These are phyloP conservation scores for Wickerhamomyces hampshirensis DNA, from an alignment of 805 yeast genomes.

Conservation along the genomic window DNA sequence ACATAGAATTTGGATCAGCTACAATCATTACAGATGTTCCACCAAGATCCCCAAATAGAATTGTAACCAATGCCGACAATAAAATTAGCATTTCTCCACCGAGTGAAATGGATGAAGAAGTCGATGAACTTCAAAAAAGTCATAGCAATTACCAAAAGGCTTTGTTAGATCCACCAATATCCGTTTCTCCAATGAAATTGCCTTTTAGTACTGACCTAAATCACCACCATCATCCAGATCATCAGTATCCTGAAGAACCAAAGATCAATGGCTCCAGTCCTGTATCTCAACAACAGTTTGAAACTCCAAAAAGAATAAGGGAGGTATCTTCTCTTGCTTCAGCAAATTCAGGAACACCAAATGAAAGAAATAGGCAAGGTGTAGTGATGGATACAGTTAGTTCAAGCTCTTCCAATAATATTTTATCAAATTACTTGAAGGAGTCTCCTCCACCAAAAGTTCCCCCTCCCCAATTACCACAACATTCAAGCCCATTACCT, in stretches of 20 bases:
- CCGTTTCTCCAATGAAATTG: conserved; percentile 16
- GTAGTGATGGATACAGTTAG: conserved; percentile 20
- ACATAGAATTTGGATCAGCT: conserved; percentile 4
- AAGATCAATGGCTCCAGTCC: no score
- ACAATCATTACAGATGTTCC: conserved; percentile 11
- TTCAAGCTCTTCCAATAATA: conserved; percentile 21
- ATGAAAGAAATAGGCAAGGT: conserved; percentile 22
- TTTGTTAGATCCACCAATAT: conserved; percentile 17
- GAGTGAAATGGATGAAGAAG: background rate
- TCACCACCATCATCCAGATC: background rate
- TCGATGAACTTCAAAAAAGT: background rate
- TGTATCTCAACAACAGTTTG: no score
- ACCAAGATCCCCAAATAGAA: conserved; percentile 22
- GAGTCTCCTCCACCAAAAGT: conserved; percentile 21
- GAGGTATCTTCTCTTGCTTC: no score
- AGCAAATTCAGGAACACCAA: no score
- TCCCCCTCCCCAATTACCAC: conserved; percentile 14
- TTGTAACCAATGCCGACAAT: conserved; percentile 1
- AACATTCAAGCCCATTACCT: conserved; percentile 14
- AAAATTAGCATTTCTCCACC: background rate
- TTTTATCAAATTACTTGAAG: conserved; percentile 20
- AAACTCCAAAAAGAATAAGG: no score
- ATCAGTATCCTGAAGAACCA: background rate
- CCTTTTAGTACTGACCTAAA: background rate
- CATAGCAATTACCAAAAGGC: no score